Evolutionary conservation across 805 yeast species (phyloP).

Genomic region (Saturnispora gosingensis): DNA sequence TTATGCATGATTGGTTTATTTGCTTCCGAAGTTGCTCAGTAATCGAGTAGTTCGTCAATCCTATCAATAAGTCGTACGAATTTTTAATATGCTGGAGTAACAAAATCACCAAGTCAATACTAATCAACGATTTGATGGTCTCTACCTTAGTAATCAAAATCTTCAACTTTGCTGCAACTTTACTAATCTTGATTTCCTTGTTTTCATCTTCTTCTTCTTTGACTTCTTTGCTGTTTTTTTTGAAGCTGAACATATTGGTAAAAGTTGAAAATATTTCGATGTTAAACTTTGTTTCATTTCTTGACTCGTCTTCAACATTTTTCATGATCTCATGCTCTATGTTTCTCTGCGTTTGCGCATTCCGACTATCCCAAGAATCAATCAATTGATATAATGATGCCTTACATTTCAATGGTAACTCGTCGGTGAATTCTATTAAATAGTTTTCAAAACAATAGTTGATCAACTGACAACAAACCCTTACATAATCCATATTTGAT

Average conservation of each 20-base stretch:
- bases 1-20: conserved; percentile 35
- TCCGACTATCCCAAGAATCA: conserved; percentile 32
- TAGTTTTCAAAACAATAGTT: conserved; percentile 29
- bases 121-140: conserved; percentile 66
- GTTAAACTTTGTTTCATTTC: conserved; percentile 24
- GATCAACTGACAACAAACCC: conserved; percentile 24
- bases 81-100: conserved; percentile 60
- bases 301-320: conserved; percentile 23
- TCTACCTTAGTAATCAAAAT: conserved; percentile 67
- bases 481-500: conserved; percentile 23
- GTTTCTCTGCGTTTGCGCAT: conserved; percentile 29
- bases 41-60: conserved; percentile 30
- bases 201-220: conserved; percentile 13
- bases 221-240: conserved; percentile 21
- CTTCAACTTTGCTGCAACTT: conserved; percentile 72
- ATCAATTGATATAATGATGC: conserved; percentile 23
- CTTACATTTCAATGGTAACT: conserved; percentile 28
- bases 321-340: conserved; percentile 32
- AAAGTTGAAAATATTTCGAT: conserved; percentile 54
- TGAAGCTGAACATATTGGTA: conserved; percentile 48
- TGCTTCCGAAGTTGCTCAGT: conserved; percentile 24
- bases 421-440: conserved; percentile 26
- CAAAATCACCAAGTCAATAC: conserved; percentile 69
- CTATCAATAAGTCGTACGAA: conserved; percentile 49
- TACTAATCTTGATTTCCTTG: conserved; percentile 36